Conservation (phyloP, 2,329 filamentous ascomycete genomes). For the Xenosphaeropsis pyriputrescens region DNA sequence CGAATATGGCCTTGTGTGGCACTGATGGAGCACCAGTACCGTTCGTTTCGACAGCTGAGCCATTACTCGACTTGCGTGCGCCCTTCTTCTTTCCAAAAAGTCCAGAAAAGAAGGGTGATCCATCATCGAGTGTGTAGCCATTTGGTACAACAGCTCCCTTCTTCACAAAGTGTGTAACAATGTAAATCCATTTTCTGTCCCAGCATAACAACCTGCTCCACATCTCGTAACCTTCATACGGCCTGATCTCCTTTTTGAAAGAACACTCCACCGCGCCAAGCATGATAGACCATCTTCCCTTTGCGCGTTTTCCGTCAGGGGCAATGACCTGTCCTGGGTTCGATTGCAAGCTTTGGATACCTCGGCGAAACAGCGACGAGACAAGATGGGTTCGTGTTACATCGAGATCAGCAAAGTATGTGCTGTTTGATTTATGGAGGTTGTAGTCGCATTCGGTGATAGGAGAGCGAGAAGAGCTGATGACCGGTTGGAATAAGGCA, state of each 20-base stretch:
- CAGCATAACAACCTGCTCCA: conserved; percentile 57
- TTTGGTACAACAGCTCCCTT: conserved; percentile 37
- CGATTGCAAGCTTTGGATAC: conserved; percentile 30
- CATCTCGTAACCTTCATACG: conserved; percentile 57
- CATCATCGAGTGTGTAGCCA: conserved; percentile 17
- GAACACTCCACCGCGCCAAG: conserved; percentile 57
- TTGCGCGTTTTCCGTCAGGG: conserved; percentile 24
- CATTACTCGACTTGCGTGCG: neutral
- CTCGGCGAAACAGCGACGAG: conserved; percentile 44
- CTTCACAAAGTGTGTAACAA: conserved; percentile 56
- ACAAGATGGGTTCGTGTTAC: conserved; percentile 65
- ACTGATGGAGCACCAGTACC: conserved; percentile 9
- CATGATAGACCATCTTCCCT: conserved; percentile 41
- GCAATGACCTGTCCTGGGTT: conserved; percentile 33
- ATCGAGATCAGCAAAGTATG: conserved; percentile 55
- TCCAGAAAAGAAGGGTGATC: neutral
- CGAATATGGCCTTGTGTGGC: conserved; percentile 48
- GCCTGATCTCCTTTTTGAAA: conserved; percentile 58
- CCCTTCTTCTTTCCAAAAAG: neutral
- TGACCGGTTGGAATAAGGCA: conserved; percentile 45
- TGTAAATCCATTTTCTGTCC: conserved; percentile 72
- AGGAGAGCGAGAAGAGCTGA: conserved; percentile 39
- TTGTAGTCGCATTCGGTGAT: conserved; percentile 55
- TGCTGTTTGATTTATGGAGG: conserved; percentile 53
- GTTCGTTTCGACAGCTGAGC: neutral